Conservation (phyloP, 192 early-diverging fungal genomes). For the Dispira simplex region DNA sequence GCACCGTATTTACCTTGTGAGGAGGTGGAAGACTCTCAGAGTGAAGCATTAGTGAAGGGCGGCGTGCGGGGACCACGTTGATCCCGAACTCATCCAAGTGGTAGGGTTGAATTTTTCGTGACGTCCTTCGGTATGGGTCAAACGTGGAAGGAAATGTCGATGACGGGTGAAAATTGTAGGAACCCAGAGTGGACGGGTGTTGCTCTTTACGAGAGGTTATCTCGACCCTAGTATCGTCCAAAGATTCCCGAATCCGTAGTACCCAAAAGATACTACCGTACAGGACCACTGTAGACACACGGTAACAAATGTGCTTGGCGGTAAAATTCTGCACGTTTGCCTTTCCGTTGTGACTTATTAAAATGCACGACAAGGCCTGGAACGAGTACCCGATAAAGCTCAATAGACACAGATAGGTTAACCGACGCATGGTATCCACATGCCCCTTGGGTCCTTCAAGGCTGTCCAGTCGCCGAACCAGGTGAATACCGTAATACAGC, state of each 20-base stretch:
- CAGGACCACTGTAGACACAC: neutral
- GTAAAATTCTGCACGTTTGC: neutral
- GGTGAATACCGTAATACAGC: slow-evolving; percentile 7
- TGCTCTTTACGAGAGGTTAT: too few relatives aligned
- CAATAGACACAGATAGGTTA: slow-evolving; percentile 1
- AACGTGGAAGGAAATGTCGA: too few relatives aligned
- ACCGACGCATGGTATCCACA: neutral
- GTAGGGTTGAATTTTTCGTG: too few relatives aligned
- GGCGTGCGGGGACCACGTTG: too few relatives aligned
- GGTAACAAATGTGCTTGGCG: neutral
- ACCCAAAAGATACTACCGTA: slow-evolving; percentile 6
- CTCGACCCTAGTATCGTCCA: neutral
- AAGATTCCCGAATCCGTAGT: neutral
- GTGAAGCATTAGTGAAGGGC: too few relatives aligned
- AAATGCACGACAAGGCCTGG: neutral
- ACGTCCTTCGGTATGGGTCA: too few relatives aligned
- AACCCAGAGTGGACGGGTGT: too few relatives aligned
- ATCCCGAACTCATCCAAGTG: too few relatives aligned
- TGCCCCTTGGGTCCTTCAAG: neutral
- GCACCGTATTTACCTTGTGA: too few relatives aligned
- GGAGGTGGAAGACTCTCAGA: too few relatives aligned
- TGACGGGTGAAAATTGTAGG: too few relatives aligned
- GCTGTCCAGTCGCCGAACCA: neutral
- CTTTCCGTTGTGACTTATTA: neutral
- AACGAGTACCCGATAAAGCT: slow-evolving; percentile 7